Conservation (phyloP, 2,329 filamentous ascomycete genomes). For the Berkeleyomyces rouxiae region DNA sequence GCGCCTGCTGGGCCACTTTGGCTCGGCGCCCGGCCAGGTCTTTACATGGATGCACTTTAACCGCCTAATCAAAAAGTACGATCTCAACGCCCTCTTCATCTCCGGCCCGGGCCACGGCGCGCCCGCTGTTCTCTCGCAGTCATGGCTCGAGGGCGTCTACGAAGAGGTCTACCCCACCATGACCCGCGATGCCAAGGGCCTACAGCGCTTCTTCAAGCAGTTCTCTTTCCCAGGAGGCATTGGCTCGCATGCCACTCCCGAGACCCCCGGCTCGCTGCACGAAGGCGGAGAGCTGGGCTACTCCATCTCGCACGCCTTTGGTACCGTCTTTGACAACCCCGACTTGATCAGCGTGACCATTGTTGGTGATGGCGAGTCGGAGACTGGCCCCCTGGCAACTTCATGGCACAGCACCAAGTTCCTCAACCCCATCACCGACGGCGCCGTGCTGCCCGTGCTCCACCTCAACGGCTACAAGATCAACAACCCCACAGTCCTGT, state of each 20-base stretch:
- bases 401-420: constrained; percentile 75
- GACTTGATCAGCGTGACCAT: constrained; percentile 59
- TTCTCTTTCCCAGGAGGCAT: constrained; percentile 72
- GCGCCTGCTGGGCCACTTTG: constrained; percentile 61
- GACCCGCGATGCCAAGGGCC: constrained; percentile 48
- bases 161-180: constrained; percentile 63
- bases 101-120: constrained; percentile 66
- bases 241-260: constrained; percentile 61
- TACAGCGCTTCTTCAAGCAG: constrained; percentile 65
- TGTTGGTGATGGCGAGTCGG: constrained; percentile 68
- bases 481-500: constrained; percentile 60
- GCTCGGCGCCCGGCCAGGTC: constrained; percentile 62
- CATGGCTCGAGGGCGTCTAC: constrained; percentile 63
- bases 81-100: constrained; percentile 55
- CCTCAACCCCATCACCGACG: constrained; percentile 61
- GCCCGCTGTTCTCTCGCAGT: constrained; percentile 57
- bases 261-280: constrained; percentile 61
- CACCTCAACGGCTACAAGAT: constrained; percentile 78
- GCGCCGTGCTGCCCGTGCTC: constrained; percentile 59
- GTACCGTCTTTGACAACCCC: constrained; percentile 59
- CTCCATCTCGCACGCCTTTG: constrained; percentile 63
- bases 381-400: constrained; percentile 63
- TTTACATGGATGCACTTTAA: constrained; percentile 76
- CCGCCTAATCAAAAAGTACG: constrained; percentile 64
- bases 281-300: constrained; percentile 75